A percentile compares a stretch with the other conserved stretches of the same genome.
These are phyloP conservation scores for Diplodia seriata DNA, from an alignment of 2,329 filamentous ascomycete species.

Conservation along the genomic window DNA sequence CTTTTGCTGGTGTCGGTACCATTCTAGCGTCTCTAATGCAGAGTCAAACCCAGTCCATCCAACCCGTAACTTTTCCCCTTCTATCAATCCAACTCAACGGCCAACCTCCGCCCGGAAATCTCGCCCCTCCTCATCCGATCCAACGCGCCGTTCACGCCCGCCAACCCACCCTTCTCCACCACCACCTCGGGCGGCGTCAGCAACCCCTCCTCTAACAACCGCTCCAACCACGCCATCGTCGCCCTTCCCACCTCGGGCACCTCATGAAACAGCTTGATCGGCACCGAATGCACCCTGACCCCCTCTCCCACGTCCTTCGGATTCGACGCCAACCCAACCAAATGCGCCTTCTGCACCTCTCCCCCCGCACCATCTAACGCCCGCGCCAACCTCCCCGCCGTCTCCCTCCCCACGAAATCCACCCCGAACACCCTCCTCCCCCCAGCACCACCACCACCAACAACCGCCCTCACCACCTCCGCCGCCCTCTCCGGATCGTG, in stretches of 20 bases:
- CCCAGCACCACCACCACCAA: not conserved
- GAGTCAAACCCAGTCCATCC: slow-evolving; percentile 1
- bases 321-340: slow-evolving; percentile 71
- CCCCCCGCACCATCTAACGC: not conserved
- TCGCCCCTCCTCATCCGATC: slow-evolving; percentile 70
- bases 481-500: slow-evolving; percentile 22
- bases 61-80: no score
- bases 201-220: slow-evolving; percentile 60
- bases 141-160: slow-evolving; percentile 69
- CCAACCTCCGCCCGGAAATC: slow-evolving; percentile 71
- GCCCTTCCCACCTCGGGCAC: slow-evolving; percentile 67
- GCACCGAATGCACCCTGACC: slow-evolving; percentile 68
- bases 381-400: slow-evolving; percentile 14
- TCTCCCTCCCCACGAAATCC: slow-evolving; percentile 16
- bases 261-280: slow-evolving; percentile 79
- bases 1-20: not conserved
- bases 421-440: slow-evolving; percentile 4
- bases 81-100: slow-evolving; percentile 57
- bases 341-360: slow-evolving; percentile 53
- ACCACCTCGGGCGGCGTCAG: slow-evolving; percentile 71
- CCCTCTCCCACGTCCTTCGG: slow-evolving; percentile 63
- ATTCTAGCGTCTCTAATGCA: not conserved
- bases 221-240: slow-evolving; percentile 71
- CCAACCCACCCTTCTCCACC: slow-evolving; percentile 68
- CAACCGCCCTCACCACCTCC: slow-evolving; percentile 13